phyloP scores from a whole-genome alignment of 139 green algal species.

The Chlorella sp. region DNA sequence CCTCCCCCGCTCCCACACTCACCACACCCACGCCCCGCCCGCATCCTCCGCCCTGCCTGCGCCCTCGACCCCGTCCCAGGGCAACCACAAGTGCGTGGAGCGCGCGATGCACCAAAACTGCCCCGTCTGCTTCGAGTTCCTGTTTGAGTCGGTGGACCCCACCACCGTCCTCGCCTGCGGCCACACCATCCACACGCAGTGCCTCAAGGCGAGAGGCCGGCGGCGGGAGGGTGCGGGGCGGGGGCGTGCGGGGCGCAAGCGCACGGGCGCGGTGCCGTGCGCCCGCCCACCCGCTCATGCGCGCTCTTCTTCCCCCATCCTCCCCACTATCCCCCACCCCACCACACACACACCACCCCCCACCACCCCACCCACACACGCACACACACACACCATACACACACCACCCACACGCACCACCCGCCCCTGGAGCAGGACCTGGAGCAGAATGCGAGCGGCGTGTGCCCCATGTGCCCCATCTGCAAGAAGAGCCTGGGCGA shows the following conservation, averaged over 20 bases:
- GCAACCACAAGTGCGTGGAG: constrained; percentile 87
- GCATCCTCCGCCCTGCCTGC: too few relatives aligned
- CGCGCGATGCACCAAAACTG: constrained; percentile 91
- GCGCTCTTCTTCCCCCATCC: background rate
- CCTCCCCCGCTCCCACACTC: too few relatives aligned
- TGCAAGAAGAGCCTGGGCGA: constrained; percentile 67
- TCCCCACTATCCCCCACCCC: background rate
- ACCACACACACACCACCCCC: background rate
- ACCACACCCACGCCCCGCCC: too few relatives aligned
- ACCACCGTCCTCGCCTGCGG: constrained; percentile 90
- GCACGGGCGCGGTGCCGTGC: background rate
- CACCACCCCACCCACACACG: background rate
- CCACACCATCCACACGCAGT: constrained; percentile 90
- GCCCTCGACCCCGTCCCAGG: constrained; percentile 44
- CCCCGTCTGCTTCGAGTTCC: constrained; percentile 88
- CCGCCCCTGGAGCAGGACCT: constrained; percentile 28
- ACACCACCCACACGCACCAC: background rate
- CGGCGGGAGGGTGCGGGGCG: too few relatives aligned
- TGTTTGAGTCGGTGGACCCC: constrained; percentile 87
- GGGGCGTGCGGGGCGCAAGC: background rate
- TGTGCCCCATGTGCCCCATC: constrained; percentile 75
- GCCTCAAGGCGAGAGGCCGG: constrained; percentile 48
- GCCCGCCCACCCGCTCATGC: background rate
- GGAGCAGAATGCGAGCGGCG: constrained; percentile 42
- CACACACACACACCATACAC: background rate